Conservation (phyloP, 768 basidiomycete genomes). For the Dentipellis sp. region DNA sequence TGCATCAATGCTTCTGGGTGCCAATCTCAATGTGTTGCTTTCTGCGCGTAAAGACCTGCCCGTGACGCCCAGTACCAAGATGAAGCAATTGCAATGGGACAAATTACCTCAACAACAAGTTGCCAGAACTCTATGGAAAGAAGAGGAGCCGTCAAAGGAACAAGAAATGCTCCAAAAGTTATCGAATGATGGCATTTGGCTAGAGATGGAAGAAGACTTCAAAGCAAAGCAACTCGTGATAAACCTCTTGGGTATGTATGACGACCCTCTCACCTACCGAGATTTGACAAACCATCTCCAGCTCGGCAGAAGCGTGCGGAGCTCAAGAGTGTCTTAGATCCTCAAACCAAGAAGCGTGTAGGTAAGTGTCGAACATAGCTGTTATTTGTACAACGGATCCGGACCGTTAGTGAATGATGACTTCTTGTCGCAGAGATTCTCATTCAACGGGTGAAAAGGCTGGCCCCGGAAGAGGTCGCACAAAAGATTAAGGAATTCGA, state of each 20-base stretch:
- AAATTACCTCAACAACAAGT: conserved; percentile 89
- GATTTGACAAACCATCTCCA: conserved; percentile 18
- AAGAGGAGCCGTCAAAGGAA: conserved; percentile 48
- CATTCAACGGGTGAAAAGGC: conserved; percentile 76
- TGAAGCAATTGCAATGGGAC: conserved; percentile 99
- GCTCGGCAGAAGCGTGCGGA: conserved; percentile 83
- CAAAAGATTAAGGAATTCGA: conserved; percentile 82
- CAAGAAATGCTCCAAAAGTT: conserved; percentile 76
- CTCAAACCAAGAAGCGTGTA: conserved; percentile 87
- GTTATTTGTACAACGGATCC: neutral
- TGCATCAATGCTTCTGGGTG: conserved; percentile 49
- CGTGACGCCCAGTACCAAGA: conserved; percentile 78
- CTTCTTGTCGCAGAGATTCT: conserved; percentile 61
- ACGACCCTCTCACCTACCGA: neutral
- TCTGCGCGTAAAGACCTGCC: conserved; percentile 76
- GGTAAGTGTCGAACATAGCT: conserved; percentile 42
- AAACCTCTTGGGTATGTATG: conserved; percentile 66
- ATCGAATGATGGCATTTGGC: conserved; percentile 81
- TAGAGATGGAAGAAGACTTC: conserved; percentile 97
- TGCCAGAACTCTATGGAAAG: conserved; percentile 77
- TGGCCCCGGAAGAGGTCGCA: conserved; percentile 83
- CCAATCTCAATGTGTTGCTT: conserved; percentile 46
- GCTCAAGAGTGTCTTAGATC: conserved; percentile 83
- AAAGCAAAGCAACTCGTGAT: conserved; percentile 92
- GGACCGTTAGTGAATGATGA: neutral